phyloP scores from a whole-genome alignment of 2,329 filamentous ascomycete species.

The Alternaria gansuensis region DNA sequence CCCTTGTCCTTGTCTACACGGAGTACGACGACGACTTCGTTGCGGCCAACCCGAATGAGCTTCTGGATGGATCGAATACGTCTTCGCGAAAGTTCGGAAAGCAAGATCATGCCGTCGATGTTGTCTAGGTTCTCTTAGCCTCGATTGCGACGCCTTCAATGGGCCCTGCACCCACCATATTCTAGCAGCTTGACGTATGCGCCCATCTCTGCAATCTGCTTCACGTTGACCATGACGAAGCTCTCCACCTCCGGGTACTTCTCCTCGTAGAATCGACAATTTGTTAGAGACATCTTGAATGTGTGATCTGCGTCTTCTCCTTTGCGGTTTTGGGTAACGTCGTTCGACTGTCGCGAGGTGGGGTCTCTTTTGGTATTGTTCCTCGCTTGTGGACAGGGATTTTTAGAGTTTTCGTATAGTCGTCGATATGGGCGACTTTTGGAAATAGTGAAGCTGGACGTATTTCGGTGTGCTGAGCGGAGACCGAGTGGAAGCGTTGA shows the following conservation, averaged over 20 bases:
- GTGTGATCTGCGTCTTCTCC: constrained; percentile 24
- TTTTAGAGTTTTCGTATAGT: neutral
- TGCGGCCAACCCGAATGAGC: constrained; percentile 95
- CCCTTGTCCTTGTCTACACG: constrained; percentile 99
- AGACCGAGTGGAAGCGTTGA: constrained; percentile 11
- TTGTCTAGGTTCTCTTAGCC: constrained; percentile 68
- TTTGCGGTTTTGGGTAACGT: constrained; percentile 16
- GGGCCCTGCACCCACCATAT: constrained; percentile 63
- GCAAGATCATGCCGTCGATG: constrained; percentile 99
- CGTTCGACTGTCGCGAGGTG: constrained; percentile 13
- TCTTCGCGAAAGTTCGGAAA: constrained; percentile 95
- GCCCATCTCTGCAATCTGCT: constrained; percentile 99
- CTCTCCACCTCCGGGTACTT: constrained; percentile 98
- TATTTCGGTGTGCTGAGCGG: constrained; percentile 3
- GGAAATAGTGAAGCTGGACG: neutral
- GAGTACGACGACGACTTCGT: constrained; percentile 97
- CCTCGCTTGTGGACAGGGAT: constrained; percentile 4
- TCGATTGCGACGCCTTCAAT: neutral
- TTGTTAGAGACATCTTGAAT: constrained; percentile 87
- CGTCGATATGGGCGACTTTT: neutral
- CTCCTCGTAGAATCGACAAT: constrained; percentile 97
- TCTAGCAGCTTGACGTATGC: constrained; percentile 99
- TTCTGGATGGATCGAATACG: constrained; percentile 99
- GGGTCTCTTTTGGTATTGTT: constrained; percentile 10
- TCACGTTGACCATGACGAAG: constrained; percentile 99